Evolutionary conservation across 2,329 filamentous ascomycete species (phyloP), one percentile per base, ranked within the genome.

Genomic region (Pseudocercospora cruenta): DNA sequence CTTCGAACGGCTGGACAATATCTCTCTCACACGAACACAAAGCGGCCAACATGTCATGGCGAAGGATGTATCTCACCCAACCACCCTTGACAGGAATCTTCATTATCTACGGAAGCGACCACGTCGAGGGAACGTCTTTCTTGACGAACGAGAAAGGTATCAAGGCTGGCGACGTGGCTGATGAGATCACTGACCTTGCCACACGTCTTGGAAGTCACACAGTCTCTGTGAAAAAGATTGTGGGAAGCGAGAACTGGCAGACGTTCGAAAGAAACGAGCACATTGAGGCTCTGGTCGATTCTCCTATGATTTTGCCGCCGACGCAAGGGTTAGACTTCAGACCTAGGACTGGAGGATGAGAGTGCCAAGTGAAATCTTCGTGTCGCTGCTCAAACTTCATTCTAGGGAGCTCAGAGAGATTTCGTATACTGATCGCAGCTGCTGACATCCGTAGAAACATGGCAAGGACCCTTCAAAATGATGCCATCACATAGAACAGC

Each of bases 1-100:
- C 21, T 3, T n/a, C 14, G 9, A 39, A 19, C 22, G 22, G 14
- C 9, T 24, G 19, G 36, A 49, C 39, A 43, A n/a, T 24, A n/a
- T 3, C 28, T 54, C 49, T 28, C 9, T 16, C n/a, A 21, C 14
- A 28, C 4, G 22, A 21, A 4, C 49, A 53, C 12, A 54, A 54
- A 28, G 9, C 24, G 14, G 22, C 21, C 19, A 31, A 54, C 24
- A 14, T 28, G 9, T 64, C 62, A 16, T 64, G 55, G 55, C 24
- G 54, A n/a, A 51, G 45, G 19, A 64, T 64, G 54, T 51, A 16
- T 4, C 14, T 64, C 14, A 64, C 62, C 8, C 62, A 65, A 58
- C 60, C 62, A 4, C 21, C 49, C 24, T 54, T 54, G 16, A 54
- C 49, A n/a, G 49, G 49, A 28, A 16, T 54, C 14, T 54, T 54